Evolutionary conservation across 2,329 filamentous ascomycete species (phyloP).

Genomic region (Aureobasidium lini): DNA sequence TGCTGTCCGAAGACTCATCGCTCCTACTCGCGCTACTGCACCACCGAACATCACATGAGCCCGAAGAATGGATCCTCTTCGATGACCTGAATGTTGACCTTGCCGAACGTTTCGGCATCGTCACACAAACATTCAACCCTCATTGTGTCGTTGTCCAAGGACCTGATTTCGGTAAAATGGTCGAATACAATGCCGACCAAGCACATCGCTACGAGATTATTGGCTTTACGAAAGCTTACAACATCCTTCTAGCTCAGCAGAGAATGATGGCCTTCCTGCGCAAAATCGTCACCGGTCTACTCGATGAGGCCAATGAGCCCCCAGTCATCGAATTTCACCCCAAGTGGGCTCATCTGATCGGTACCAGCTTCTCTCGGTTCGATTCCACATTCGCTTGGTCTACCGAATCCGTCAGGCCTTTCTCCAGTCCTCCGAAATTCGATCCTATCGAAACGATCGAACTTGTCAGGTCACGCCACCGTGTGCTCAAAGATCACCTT

Average conservation of each 20-base stretch:
- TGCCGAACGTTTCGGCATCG: constrained; percentile 2
- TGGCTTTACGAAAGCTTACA: constrained; percentile 14
- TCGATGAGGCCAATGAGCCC: background rate
- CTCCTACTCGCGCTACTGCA: constrained; percentile 16
- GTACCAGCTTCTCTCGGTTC: background rate
- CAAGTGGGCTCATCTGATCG: background rate
- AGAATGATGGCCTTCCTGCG: constrained; percentile 9
- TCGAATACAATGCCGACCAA: constrained; percentile 8
- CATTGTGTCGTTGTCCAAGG: constrained; percentile 17
- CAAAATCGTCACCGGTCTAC: background rate
- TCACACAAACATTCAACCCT: background rate
- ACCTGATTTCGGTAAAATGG: constrained; percentile 10
- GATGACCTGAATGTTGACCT: constrained; percentile 16
- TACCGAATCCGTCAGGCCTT: background rate
- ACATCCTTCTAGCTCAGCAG: constrained; percentile 1
- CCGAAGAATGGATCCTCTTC: constrained; percentile 15
- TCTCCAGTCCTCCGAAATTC: background rate
- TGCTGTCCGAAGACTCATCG: constrained; percentile 11
- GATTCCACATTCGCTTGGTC: background rate
- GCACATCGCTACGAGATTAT: constrained; percentile 16
- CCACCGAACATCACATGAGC: constrained; percentile 10
- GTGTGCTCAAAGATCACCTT: background rate
- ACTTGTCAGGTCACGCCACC: background rate
- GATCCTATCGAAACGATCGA: background rate
- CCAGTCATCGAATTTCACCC: background rate